phyloP scores from a whole-genome alignment of 73 alveolate genomes.

The Paramecium octaurelia region DNA sequence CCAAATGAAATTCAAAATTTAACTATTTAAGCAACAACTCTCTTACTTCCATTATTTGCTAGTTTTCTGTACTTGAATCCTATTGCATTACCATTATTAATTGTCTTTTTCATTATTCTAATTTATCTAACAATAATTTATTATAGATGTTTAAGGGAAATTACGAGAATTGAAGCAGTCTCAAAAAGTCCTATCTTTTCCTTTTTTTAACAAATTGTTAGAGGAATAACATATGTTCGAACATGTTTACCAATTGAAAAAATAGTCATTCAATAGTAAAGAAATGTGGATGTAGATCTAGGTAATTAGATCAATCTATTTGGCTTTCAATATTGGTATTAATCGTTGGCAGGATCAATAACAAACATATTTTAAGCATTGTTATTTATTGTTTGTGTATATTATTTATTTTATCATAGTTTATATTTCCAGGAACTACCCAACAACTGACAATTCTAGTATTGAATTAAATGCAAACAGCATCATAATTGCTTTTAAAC shows the following conservation, averaged over 20 bases:
- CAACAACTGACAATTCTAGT: background rate
- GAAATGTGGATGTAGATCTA: background rate
- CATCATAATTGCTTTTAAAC: background rate
- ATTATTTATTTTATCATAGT: background rate
- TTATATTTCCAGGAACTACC: background rate
- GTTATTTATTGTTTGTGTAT: background rate
- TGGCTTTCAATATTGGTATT: background rate
- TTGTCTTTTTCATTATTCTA: background rate
- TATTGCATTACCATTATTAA: background rate
- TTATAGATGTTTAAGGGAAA: background rate
- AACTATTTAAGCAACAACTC: background rate
- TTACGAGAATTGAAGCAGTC: background rate
- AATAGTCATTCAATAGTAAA: background rate
- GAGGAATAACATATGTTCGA: background rate
- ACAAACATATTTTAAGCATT: background rate
- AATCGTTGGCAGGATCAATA: background rate
- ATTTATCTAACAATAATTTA: background rate
- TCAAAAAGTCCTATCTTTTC: background rate
- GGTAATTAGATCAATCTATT: background rate
- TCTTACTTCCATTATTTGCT: background rate
- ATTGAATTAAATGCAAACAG: background rate
- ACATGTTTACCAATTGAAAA: background rate
- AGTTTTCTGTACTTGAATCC: background rate
- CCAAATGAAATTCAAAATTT: background rate
- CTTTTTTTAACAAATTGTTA: background rate